phyloP scores from a whole-genome alignment of 805 yeast species.

The Helenozyma baotianmanensis region DNA sequence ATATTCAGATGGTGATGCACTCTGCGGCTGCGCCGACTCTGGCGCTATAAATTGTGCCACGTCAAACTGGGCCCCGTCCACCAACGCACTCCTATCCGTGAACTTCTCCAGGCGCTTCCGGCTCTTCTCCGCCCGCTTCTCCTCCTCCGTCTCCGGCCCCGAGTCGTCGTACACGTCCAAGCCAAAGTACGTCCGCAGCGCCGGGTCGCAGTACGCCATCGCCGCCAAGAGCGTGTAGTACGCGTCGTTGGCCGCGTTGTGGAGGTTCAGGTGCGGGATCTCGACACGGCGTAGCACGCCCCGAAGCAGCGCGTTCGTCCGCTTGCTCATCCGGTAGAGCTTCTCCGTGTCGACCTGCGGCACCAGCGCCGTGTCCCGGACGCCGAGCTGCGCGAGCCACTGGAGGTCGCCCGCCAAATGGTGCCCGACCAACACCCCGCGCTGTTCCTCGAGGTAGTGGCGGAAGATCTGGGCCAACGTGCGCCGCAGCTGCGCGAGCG shows the following conservation, averaged over 20 bases:
- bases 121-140: conserved; percentile 1
- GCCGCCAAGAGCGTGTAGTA: conserved; percentile 25
- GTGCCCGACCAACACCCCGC: conserved; percentile 19
- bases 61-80: too few species aligned
- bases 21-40: not conserved
- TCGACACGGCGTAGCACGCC: conserved; percentile 17
- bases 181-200: conserved; percentile 9
- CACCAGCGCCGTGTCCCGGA: conserved; percentile 2
- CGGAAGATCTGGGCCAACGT: conserved; percentile 9
- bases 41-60: not conserved
- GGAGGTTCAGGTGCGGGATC: conserved; percentile 22
- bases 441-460: conserved; percentile 13
- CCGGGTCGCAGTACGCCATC: conserved; percentile 21
- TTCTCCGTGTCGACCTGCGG: conserved; percentile 19
- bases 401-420: conserved; percentile 13
- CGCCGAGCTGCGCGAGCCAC: conserved; percentile 13
- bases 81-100: too few species aligned
- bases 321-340: conserved; percentile 13
- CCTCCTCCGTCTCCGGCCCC: not conserved
- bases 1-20: too few species aligned
- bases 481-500: conserved; percentile 6
- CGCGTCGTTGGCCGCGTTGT: conserved; percentile 28
- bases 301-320: conserved; percentile 17
- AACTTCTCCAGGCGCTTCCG: conserved; percentile 1
- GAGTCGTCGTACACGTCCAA: conserved; percentile 11